Base-by-base conservation (phyloP, 805 yeast genomes). In the Suhomyces sp. region DNA sequence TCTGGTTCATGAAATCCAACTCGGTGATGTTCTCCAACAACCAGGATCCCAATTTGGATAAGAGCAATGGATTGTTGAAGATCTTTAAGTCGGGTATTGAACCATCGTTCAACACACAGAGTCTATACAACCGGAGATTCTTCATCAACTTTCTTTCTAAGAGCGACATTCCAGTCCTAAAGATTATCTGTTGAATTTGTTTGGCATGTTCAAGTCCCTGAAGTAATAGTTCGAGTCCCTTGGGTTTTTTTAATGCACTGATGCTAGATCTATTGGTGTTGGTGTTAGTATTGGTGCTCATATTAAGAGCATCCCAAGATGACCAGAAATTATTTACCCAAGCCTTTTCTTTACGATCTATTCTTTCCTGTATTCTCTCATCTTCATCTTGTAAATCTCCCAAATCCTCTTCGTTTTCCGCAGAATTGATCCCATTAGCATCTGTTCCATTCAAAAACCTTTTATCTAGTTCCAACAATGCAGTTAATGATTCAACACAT, bases 11-110 rank as follows among this genome's bases (percentile, higher is more conserved):
- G 31, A 68, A 58, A 43, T 84, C 90, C 12, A 83, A 63, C 53
- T 88, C 96, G 4, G 95, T 83, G 48, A 91, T 83, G 40, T 88
- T 82, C 54, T 95, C 98, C 29, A 88, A 65, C 4, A 93, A 69
- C 98, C 98, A 95, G 39, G 79, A 76, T 0, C 97, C 98, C 17
- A 93, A 66, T 47, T 95, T 77, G 25, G 87, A 67, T 29, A 95
- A 61, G 28, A 95, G 86, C 39, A 93, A 63, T 3, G 98, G 98
- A 57, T 93, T 95, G 47, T 75, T 75, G 59, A 88, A 91, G 33
- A 86, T 63, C 19, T 71, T 76, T 18, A 87, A 65, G 50, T 87
- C 93, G 4, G 95, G 93, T 1, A 88, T 62, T 4, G 70, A 43
- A 2, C 72, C 95, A 53, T 90, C 98, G 43, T 83, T 86, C 26